Percentiles rank a stretch among this genome's conserved stretches.
Evolutionary conservation across 768 basidiomycete species (phyloP).

Genomic region (Suillus tomentosus): DNA sequence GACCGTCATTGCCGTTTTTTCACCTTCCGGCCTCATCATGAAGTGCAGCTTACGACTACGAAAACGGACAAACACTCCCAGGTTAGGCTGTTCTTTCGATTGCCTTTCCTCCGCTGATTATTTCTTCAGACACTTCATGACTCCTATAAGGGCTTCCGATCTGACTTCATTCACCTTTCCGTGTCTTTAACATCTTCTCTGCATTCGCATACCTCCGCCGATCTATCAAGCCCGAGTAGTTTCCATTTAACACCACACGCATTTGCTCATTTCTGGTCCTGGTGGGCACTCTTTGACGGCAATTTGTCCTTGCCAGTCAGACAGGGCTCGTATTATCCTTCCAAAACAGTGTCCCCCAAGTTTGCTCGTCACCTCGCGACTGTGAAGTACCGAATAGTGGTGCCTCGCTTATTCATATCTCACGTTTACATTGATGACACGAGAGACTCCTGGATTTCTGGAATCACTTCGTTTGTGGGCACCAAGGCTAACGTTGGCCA

Average conservation of each 20-base stretch:
- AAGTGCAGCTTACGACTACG: conserved; percentile 58
- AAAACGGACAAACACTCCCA: conserved; percentile 43
- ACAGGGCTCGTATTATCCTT: conserved; percentile 81
- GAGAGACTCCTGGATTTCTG: conserved; percentile 77
- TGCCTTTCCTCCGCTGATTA: neutral
- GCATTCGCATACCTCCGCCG: conserved; percentile 21
- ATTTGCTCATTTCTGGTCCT: conserved; percentile 89
- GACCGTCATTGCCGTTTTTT: conserved; percentile 81
- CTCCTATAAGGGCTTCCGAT: conserved; percentile 87
- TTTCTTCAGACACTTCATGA: conserved; percentile 52
- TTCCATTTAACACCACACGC: conserved; percentile 84
- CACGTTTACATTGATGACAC: conserved; percentile 87
- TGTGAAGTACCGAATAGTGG: conserved; percentile 82
- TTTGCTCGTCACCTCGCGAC: conserved; percentile 88
- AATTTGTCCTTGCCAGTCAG: conserved; percentile 80
- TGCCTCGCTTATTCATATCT: conserved; percentile 79
- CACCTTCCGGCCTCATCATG: conserved; percentile 78
- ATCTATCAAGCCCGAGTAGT: conserved; percentile 52
- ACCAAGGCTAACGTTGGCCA: conserved; percentile 81
- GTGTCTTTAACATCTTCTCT: conserved; percentile 78
- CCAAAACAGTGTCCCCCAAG: conserved; percentile 76
- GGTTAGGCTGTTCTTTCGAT: conserved; percentile 37
- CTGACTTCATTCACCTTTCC: conserved; percentile 91
- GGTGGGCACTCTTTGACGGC: conserved; percentile 87
- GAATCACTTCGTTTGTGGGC: conserved; percentile 79